Evolutionary conservation across 257 asterid species (phyloP).

Genomic region (Jacaranda copaia): DNA sequence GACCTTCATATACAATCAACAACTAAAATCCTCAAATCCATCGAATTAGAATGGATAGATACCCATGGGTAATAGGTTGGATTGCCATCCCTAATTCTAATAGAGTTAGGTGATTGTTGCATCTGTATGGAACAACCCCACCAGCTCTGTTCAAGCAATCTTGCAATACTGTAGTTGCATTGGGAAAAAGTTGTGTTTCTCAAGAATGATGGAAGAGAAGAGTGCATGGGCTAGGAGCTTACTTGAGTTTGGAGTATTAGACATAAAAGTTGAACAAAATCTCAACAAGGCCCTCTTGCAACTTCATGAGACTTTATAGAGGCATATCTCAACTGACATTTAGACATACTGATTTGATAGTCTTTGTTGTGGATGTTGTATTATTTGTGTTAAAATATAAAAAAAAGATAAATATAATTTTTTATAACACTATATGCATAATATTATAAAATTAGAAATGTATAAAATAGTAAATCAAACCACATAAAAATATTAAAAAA

Average conservation of each 20-base stretch:
- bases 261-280: constrained; percentile 63
- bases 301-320: constrained; percentile 70
- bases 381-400: no score
- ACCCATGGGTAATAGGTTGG: no score
- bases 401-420: no score
- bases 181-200: constrained; percentile 74
- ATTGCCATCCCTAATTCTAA: constrained; percentile 38
- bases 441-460: no score
- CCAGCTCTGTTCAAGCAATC: constrained; percentile 78
- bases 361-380: no score
- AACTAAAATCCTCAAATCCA: no score
- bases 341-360: constrained; percentile 89
- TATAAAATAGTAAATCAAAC: no score
- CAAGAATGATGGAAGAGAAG: constrained; percentile 78
- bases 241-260: constrained; percentile 96
- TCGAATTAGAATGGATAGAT: no score
- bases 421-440: no score
- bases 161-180: constrained; percentile 70
- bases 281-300: constrained; percentile 79
- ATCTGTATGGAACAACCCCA: constrained; percentile 78
- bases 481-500: no score
- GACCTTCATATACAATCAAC: no score
- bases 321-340: constrained; percentile 81
- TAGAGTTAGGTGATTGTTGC: constrained; percentile 80
- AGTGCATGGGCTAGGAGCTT: constrained; percentile 94